phyloP scores from a whole-genome alignment of 2,329 filamentous ascomycete species.

The Lasiodiplodia hormozganensis region DNA sequence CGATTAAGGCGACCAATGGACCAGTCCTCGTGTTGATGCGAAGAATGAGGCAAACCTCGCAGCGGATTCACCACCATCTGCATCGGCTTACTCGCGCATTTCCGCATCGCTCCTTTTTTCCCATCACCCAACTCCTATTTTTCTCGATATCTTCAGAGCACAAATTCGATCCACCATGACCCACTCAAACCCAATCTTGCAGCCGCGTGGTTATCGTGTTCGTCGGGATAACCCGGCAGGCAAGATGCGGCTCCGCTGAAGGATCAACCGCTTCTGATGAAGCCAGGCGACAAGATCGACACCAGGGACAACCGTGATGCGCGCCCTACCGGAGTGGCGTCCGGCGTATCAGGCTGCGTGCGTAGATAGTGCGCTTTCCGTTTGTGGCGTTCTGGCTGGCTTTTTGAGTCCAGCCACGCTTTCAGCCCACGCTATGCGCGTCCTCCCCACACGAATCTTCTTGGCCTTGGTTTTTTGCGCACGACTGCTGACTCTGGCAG shows the following conservation, averaged over 20 bases:
- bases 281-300: background rate
- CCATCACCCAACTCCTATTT: background rate
- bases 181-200: background rate
- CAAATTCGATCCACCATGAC: background rate
- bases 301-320: background rate
- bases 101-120: background rate
- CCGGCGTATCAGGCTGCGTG: background rate
- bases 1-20: background rate
- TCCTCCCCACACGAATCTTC: background rate
- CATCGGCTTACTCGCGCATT: background rate
- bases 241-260: background rate
- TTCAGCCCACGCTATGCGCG: background rate
- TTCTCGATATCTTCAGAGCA: background rate
- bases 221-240: background rate
- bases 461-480: background rate
- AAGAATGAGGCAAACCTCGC: background rate
- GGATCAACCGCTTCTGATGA: background rate
- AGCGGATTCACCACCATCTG: background rate
- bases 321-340: background rate
- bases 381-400: background rate
- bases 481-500: background rate
- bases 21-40: background rate
- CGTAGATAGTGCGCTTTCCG: background rate
- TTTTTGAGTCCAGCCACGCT: background rate
- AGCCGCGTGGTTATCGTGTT: background rate